Evolutionary conservation across 1,284 basidiomycete genomes (phyloP), one percentile per base, ranked within the genome.

Genomic region (Puccinia sorghi): DNA sequence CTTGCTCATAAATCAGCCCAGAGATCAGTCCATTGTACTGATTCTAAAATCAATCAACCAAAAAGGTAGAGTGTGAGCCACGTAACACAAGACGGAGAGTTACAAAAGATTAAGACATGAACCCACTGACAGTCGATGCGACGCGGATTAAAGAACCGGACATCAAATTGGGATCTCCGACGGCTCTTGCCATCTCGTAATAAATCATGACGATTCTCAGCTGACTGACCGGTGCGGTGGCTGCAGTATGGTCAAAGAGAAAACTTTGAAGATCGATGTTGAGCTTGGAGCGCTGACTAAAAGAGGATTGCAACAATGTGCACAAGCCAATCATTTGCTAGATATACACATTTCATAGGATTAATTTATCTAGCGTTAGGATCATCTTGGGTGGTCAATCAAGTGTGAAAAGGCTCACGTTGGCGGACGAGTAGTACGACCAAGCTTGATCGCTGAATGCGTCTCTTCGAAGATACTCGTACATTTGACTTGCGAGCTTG

Each of bases 401-500:
- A 43, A 66, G 43, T 37, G 13, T 22, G 39, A 64, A 64, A 27
- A 64, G 41, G 27, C 81, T 81, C 67, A 82, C 81, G 57, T 81
- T 84, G 0, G 84, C 83, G 2, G 81, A 83, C 0, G 83, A 82
- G 3, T 80, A 80, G 63, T 84, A 81, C 37, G 79, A 64, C 41
- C 66, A 79, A 4, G 84, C 84, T 72, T 83, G 83, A 64, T 85
- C 84, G 32, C 61, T 79, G 7, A 81, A 80, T 63, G 81, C 83
- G 70, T 86, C 86, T 70, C 84, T 85, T 71, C 93, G 87, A 22
- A 93, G 84, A 1, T 90, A 86, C 82, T 98, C 96, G 91, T 95
- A 99, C 27, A 96, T 90, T 17, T 86, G 86, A 0, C 89, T 87
- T 0, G 96, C 96, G 54, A 96, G 88, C 81, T 92, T 93, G 84